Conservation (phyloP, 495 filamentous ascomycete species). For the Penicillium roqueforti region DNA sequence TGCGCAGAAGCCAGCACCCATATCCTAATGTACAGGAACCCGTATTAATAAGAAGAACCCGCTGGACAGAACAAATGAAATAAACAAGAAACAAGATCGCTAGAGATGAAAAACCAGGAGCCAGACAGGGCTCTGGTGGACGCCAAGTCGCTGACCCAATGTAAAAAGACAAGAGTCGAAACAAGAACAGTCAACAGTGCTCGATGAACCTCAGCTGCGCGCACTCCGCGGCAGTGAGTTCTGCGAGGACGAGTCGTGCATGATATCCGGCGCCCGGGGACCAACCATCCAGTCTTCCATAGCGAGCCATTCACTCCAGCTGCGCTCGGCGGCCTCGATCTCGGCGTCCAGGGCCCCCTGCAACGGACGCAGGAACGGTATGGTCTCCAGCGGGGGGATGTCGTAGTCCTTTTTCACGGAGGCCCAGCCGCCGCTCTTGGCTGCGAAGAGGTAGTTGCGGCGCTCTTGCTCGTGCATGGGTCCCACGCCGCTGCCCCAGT, state of each 20-base stretch:
- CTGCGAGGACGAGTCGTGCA: slow-evolving; percentile 44
- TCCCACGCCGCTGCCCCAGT: slow-evolving; percentile 76
- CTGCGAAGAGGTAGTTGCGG: slow-evolving; percentile 90
- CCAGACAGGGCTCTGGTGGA: slow-evolving; percentile 11
- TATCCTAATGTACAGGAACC: neutral
- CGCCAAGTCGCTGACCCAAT: slow-evolving; percentile 16
- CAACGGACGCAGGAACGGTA: slow-evolving; percentile 81
- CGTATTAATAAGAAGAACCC: slow-evolving; percentile 13
- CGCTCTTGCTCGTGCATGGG: slow-evolving; percentile 84
- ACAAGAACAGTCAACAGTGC: neutral
- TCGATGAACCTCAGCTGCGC: slow-evolving; percentile 14
- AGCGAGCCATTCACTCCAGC: slow-evolving; percentile 81
- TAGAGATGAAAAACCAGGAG: slow-evolving; percentile 3
- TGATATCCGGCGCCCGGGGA: slow-evolving; percentile 48
- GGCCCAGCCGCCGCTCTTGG: slow-evolving; percentile 86
- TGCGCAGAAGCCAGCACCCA: neutral
- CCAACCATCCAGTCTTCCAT: slow-evolving; percentile 98
- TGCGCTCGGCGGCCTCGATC: slow-evolving; percentile 76
- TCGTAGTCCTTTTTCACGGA: slow-evolving; percentile 88
- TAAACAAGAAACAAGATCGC: slow-evolving; percentile 15
- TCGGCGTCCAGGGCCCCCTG: slow-evolving; percentile 70
- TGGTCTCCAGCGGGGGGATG: slow-evolving; percentile 69
- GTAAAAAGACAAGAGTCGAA: slow-evolving; percentile 2
- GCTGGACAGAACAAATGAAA: slow-evolving; percentile 5
- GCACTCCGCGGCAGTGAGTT: slow-evolving; percentile 36